A percentile compares a stretch with the other conserved stretches of the same genome.
Evolutionary conservation across 225 moss, liverwort and hornwort species (phyloP).

Genomic region (Physcomitrellopsis africana): DNA sequence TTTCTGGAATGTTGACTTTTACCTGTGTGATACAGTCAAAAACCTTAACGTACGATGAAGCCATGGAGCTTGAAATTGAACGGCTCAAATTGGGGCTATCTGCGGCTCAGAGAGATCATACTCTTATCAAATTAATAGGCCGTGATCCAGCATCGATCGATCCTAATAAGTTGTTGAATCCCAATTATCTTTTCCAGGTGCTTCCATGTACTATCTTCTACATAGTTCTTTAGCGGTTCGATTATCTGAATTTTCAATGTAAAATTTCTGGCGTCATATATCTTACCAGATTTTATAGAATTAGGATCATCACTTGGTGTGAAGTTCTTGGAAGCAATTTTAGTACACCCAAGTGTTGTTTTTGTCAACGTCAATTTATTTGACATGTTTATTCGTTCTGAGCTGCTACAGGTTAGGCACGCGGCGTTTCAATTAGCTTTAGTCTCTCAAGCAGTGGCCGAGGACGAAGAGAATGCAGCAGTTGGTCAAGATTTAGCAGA

Average conservation of each 20-base stretch:
- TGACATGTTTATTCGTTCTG: constrained; percentile 14
- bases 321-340: neutral
- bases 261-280: neutral
- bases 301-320: neutral
- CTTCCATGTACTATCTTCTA: constrained; percentile 12
- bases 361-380: neutral
- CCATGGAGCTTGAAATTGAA: constrained; percentile 83
- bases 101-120: constrained; percentile 83
- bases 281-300: neutral
- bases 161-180: constrained; percentile 74
- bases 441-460: constrained; percentile 55
- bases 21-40: constrained; percentile 52
- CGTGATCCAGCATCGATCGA: constrained; percentile 92
- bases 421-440: constrained; percentile 63
- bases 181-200: constrained; percentile 68
- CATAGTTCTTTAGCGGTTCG: neutral
- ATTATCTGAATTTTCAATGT: constrained; percentile 1
- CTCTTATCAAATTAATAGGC: constrained; percentile 63
- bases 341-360: neutral
- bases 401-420: constrained; percentile 59
- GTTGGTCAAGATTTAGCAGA: constrained; percentile 49
- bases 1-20: constrained; percentile 16
- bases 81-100: constrained; percentile 80
- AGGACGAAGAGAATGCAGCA: constrained; percentile 65
- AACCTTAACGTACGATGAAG: constrained; percentile 70